Conservation (phyloP, 495 filamentous ascomycete genomes). For the Ascodesmis nigricans region DNA sequence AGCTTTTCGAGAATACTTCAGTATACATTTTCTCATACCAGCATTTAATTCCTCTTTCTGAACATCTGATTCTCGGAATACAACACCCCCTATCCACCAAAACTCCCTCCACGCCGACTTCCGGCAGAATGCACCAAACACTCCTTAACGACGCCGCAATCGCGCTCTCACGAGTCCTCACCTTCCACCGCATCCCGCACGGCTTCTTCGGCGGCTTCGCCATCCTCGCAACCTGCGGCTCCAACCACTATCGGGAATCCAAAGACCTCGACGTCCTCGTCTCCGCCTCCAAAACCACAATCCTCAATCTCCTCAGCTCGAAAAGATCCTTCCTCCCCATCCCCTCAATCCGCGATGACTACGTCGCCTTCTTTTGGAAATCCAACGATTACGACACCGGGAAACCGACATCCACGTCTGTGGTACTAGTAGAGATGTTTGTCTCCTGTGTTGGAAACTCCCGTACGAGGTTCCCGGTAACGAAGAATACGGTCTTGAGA, state of each 20-base stretch:
- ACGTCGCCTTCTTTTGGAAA: constrained; percentile 21
- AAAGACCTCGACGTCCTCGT: constrained; percentile 23
- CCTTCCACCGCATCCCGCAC: constrained; percentile 21
- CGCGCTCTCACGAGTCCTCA: constrained; percentile 19
- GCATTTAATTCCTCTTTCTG: no score
- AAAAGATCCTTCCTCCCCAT: constrained; percentile 20
- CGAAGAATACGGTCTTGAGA: constrained; percentile 12
- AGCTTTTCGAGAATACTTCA: no score
- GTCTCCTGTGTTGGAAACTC: constrained; percentile 9
- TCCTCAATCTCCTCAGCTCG: constrained; percentile 13
- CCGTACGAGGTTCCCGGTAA: constrained; percentile 13
- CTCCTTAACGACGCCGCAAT: constrained; percentile 20
- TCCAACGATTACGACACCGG: constrained; percentile 3
- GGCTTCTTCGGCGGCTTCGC: constrained; percentile 23
- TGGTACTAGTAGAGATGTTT: constrained; percentile 22
- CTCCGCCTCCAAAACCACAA: constrained; percentile 16
- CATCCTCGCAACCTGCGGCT: constrained; percentile 14
- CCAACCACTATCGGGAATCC: constrained; percentile 17
- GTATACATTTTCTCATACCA: no score
- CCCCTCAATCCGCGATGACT: constrained; percentile 21
- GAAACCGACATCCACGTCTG: constrained; percentile 4
- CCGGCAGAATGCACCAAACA: constrained; percentile 20
- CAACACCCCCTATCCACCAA: no score
- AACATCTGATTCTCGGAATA: no score
- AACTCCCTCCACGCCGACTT: no score